Evolutionary conservation across 2,329 filamentous ascomycete species (phyloP), one percentile per base, ranked within the genome.

Genomic region (Talaromyces sp.): DNA sequence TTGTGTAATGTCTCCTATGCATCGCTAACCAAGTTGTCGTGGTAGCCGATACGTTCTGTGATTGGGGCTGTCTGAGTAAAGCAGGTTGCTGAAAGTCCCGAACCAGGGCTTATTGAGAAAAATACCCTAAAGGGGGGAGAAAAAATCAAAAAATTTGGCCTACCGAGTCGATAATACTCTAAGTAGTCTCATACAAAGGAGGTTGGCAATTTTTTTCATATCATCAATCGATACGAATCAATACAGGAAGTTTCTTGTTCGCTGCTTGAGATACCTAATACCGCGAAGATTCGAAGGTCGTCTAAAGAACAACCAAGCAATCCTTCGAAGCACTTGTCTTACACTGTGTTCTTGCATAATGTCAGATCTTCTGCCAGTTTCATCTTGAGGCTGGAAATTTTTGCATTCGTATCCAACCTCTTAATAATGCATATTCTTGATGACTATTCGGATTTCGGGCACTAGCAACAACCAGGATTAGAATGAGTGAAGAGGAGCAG

Each of bases 1-100:
- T 60, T 58, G 65, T 41, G 3, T 11, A 5, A 8, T 3, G 15
- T 25, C 9, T 47, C 4, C 15, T 22, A 47, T 2, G 11, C 25
- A 47, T 47, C 45, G 25, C 45, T 47, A 25, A 47, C 3, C 19
- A 15, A 19, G 25, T n/a, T 25, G 13, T 13, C 15, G 17, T 61
- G 17, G n/a, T 17, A 64, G 56, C 54, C 62, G 62, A 61, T 64
- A 64, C 22, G 62, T 61, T 52, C 45, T 61, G 6, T 61, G n/a
- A 13, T 50, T 37, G 27, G n/a, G 2, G 19, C 31, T 57, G 33
- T 27, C 52, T 35, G 17, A 7, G 6, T 13, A 35, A 3, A 3
- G 27, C 17, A 57, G 11, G 5, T 37, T 17, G 17, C 27, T 19
- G 27, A 56, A 19, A 22, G 31, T 33, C 52, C 31, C 31, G 31